A percentile compares a stretch with the other conserved stretches of the same genome.
These are phyloP conservation scores for Rubia balearica DNA, from an alignment of 305 asterid genomes.

Conservation along the genomic window DNA sequence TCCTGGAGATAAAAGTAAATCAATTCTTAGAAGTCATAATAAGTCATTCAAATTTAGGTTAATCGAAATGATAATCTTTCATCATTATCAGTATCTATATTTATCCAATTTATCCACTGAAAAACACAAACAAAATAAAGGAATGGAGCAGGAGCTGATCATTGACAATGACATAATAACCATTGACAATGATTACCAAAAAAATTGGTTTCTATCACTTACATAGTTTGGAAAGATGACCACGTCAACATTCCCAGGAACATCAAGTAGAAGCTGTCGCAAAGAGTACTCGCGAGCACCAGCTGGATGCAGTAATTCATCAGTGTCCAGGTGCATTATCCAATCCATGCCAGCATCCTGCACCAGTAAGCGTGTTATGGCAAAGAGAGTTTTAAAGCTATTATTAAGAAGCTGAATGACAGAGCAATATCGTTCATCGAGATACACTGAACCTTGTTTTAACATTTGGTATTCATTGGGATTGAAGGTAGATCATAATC, in stretches of 20 bases:
- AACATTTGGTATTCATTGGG: background rate
- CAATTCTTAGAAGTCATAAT: too few relatives aligned
- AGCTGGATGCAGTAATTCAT: slow-evolving; percentile 39
- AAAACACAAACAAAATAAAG: too few relatives aligned
- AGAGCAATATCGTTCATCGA: background rate
- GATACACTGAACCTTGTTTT: background rate
- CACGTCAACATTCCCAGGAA: slow-evolving; percentile 42
- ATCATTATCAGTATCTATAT: too few relatives aligned
- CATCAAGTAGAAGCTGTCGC: slow-evolving; percentile 30
- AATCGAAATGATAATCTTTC: too few relatives aligned
- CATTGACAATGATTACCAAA: background rate
- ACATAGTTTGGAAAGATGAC: slow-evolving; percentile 35
- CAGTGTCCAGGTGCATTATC: slow-evolving; percentile 49
- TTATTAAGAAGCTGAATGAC: background rate
- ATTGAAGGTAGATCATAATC: background rate
- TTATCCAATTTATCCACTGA: too few relatives aligned
- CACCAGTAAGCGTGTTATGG: background rate
- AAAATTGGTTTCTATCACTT: slow-evolving; percentile 9
- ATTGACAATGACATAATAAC: background rate
- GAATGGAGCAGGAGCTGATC: too few relatives aligned
- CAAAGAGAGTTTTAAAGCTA: background rate
- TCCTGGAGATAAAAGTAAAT: too few relatives aligned
- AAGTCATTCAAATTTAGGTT: too few relatives aligned
- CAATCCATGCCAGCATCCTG: slow-evolving; percentile 45
- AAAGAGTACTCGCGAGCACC: slow-evolving; percentile 37